Evolutionary conservation across 179 eudicot genomes (phyloP).

Genomic region (Pouteria campechiana): DNA sequence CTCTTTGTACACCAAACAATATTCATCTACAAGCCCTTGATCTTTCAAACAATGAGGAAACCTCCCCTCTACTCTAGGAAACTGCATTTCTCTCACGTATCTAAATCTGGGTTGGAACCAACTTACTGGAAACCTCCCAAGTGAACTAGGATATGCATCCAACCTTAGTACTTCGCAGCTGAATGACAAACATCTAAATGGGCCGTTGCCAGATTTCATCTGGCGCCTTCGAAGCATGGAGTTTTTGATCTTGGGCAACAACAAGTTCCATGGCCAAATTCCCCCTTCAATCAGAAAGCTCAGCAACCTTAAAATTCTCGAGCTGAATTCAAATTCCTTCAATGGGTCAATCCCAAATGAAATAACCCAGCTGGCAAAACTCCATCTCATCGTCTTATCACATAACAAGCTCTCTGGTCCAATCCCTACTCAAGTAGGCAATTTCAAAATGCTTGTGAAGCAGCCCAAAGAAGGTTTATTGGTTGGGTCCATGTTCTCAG

Average conservation of each 20-base stretch:
- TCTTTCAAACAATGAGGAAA: neutral
- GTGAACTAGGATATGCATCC: neutral
- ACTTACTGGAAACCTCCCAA: neutral
- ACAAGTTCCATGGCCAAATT: neutral
- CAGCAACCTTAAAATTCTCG: neutral
- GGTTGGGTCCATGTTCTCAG: neutral
- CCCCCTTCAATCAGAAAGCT: neutral
- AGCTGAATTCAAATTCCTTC: neutral
- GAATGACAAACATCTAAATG: neutral
- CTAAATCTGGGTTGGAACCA: too few relatives aligned
- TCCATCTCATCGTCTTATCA: neutral
- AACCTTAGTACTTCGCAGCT: neutral
- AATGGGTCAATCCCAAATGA: constrained; percentile 2
- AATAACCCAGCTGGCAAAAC: neutral
- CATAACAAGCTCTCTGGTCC: too few relatives aligned
- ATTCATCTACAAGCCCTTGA: too few relatives aligned
- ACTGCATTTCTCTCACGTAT: neutral
- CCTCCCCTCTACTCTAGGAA: neutral
- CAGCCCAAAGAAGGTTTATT: neutral
- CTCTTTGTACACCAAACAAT: too few relatives aligned
- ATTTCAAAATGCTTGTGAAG: neutral
- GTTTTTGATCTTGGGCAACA: neutral
- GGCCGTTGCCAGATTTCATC: neutral
- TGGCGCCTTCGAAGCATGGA: neutral
- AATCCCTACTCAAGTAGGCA: neutral